Percentiles rank a stretch among this genome's conserved stretches.
Evolutionary conservation across 179 eudicot genomes (phyloP).

Genomic region (Gypsophila paniculata): DNA sequence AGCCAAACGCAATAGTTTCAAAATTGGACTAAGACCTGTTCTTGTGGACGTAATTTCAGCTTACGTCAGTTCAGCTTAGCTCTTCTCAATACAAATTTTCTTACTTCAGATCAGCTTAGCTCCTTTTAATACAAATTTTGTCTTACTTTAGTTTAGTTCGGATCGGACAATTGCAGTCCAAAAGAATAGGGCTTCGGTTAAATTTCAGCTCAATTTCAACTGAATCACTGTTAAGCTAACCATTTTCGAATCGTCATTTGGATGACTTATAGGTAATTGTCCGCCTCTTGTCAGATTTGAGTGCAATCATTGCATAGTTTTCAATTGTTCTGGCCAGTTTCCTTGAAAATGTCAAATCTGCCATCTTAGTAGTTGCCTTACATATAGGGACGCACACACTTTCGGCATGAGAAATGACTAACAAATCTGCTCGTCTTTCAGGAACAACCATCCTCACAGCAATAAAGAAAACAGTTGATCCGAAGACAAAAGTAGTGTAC

Average conservation of each 20-base stretch:
- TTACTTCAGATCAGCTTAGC: too few species aligned
- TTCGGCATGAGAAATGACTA: background rate
- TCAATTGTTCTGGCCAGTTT: background rate
- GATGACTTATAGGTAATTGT: too few species aligned
- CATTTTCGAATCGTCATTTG: too few species aligned
- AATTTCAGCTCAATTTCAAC: too few species aligned
- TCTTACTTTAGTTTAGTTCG: too few species aligned
- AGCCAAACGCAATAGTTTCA: background rate
- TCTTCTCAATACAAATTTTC: too few species aligned
- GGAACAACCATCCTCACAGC: constrained; percentile 80
- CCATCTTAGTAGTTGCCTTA: background rate
- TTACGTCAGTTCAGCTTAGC: too few species aligned
- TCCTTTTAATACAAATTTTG: too few species aligned
- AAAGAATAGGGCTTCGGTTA: too few species aligned
- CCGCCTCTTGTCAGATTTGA: background rate
- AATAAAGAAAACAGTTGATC: constrained; percentile 59
- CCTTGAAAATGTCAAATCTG: background rate
- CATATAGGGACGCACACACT: background rate
- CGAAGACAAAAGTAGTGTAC: constrained; percentile 54
- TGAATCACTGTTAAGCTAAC: too few species aligned
- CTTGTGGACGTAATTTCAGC: too few species aligned
- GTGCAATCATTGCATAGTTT: background rate
- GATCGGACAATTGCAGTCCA: too few species aligned
- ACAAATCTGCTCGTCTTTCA: constrained; percentile 21
- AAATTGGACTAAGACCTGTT: background rate